Percentiles rank a stretch among this genome's conserved stretches.
Conservation (phyloP, 2,329 filamentous ascomycete species). For the Ambrosiella xylebori region DNA sequence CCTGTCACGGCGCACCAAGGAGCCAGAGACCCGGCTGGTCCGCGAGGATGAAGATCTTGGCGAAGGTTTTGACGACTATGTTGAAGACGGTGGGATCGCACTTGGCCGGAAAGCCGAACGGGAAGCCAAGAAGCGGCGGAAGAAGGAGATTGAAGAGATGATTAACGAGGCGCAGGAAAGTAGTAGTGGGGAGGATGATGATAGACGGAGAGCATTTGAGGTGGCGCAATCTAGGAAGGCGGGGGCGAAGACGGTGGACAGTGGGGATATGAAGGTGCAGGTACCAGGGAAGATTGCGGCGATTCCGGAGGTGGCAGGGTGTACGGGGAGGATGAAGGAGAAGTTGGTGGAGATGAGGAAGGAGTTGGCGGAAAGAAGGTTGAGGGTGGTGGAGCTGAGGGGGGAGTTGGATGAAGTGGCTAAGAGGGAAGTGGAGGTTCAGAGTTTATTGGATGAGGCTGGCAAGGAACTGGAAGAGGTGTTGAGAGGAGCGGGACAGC, state of each 20-base stretch:
- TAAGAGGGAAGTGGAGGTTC: slow-evolving; percentile 59
- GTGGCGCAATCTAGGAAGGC: slow-evolving; percentile 63
- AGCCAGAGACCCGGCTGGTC: slow-evolving; percentile 56
- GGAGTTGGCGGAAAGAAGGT: slow-evolving; percentile 41
- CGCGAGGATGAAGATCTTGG: slow-evolving; percentile 81
- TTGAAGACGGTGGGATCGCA: slow-evolving; percentile 66
- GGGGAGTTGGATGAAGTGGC: slow-evolving; percentile 51
- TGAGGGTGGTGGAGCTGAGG: slow-evolving; percentile 47
- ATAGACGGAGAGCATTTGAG: slow-evolving; percentile 69
- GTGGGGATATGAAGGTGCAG: slow-evolving; percentile 1
- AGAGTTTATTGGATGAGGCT: slow-evolving; percentile 62
- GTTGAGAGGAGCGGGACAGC: slow-evolving; percentile 17
- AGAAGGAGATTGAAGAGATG: slow-evolving; percentile 64
- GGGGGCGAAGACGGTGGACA: slow-evolving; percentile 27
- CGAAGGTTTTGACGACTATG: slow-evolving; percentile 85
- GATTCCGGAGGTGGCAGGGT: slow-evolving; percentile 54
- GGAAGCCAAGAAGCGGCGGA: slow-evolving; percentile 47
- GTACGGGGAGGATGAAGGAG: slow-evolving; percentile 44
- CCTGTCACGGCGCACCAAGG: slow-evolving; percentile 29
- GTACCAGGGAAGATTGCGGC: slow-evolving; percentile 23
- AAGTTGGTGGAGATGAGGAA: slow-evolving; percentile 46
- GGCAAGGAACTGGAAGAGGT: slow-evolving; percentile 43
- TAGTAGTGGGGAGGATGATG: slow-evolving; percentile 51
- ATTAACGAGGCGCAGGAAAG: slow-evolving; percentile 63
- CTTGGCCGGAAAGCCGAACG: slow-evolving; percentile 64